A percentile compares a stretch with the other conserved stretches of the same genome.
These are phyloP conservation scores for Adansonia digitata DNA, from an alignment of 345 rosid species.

Conservation along the genomic window DNA sequence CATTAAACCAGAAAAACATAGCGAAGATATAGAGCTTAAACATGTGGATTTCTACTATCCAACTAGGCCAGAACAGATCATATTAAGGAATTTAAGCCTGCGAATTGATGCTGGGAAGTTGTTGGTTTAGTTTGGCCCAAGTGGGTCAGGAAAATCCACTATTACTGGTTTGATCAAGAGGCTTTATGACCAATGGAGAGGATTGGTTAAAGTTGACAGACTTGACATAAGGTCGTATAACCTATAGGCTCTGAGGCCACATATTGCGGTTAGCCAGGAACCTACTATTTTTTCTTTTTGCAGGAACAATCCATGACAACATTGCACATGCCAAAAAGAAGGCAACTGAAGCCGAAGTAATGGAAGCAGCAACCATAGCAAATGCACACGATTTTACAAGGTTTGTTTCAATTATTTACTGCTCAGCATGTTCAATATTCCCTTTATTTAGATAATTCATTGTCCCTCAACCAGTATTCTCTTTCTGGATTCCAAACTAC, in stretches of 20 bases:
- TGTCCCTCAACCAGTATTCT: not conserved
- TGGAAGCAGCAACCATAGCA: constrained; percentile 34
- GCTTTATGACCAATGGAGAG: constrained; percentile 28
- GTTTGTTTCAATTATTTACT: not conserved
- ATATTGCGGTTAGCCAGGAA: constrained; percentile 29
- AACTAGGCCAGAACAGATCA: constrained; percentile 25
- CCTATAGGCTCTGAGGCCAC: constrained; percentile 20
- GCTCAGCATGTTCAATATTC: not conserved
- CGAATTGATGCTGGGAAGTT: constrained; percentile 27
- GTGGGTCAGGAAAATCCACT: constrained; percentile 31
- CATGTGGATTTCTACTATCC: constrained; percentile 31
- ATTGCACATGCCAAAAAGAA: constrained; percentile 26
- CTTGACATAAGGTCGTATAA: constrained; percentile 22
- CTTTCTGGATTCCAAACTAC: not conserved
- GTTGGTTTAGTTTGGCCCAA: constrained; percentile 24
- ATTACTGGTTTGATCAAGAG: constrained; percentile 25
- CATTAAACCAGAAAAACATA: constrained; percentile 12
- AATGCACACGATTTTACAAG: constrained; percentile 31
- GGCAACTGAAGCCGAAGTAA: constrained; percentile 28
- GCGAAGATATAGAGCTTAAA: constrained; percentile 28
- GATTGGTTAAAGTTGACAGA: constrained; percentile 21
- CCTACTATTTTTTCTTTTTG: constrained; percentile 23
- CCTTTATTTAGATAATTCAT: not conserved
- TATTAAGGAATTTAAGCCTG: constrained; percentile 25
- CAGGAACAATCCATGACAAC: constrained; percentile 23